phyloP scores from a whole-genome alignment of 768 basidiomycete species.

The Podaxis sp. region DNA sequence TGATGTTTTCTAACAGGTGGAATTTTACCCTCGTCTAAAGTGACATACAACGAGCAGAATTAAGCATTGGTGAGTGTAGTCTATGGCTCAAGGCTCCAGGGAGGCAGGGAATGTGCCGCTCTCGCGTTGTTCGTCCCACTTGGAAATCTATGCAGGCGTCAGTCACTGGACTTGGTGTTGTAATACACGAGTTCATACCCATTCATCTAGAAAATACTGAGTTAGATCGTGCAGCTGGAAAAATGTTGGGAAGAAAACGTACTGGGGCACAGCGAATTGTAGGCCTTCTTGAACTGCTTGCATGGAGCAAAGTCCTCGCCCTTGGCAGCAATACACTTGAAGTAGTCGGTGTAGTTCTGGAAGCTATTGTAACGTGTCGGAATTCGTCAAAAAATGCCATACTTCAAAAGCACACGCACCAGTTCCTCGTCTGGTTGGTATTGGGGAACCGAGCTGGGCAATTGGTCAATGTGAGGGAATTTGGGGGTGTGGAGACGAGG shows the following conservation, averaged over 20 bases:
- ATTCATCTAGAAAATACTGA: slow-evolving; percentile 65
- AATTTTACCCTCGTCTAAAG: background rate
- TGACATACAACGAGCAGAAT: background rate
- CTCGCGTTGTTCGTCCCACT: slow-evolving; percentile 96
- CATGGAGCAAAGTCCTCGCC: slow-evolving; percentile 98
- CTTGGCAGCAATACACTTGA: slow-evolving; percentile 95
- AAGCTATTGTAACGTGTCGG: slow-evolving; percentile 47
- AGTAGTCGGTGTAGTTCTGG: slow-evolving; percentile 98
- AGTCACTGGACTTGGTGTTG: slow-evolving; percentile 9
- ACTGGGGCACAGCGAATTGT: slow-evolving; percentile 98
- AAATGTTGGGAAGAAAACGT: slow-evolving; percentile 36
- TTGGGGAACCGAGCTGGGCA: slow-evolving; percentile 82
- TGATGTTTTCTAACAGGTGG: slow-evolving; percentile 5
- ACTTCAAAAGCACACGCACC: slow-evolving; percentile 49
- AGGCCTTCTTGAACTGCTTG: slow-evolving; percentile 97
- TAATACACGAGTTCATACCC: slow-evolving; percentile 52
- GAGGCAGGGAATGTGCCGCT: slow-evolving; percentile 90
- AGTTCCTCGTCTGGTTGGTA: slow-evolving; percentile 94
- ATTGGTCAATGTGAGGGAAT: background rate
- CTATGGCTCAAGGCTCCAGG: slow-evolving; percentile 54
- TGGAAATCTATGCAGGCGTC: slow-evolving; percentile 56
- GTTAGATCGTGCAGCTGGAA: background rate
- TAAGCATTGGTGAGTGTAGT: background rate
- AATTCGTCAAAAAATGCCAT: background rate
- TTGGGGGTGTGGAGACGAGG: background rate